These are phyloP conservation scores for Metschnikowia dekortorum DNA, from an alignment of 805 yeast genomes.

Conservation along the genomic window DNA sequence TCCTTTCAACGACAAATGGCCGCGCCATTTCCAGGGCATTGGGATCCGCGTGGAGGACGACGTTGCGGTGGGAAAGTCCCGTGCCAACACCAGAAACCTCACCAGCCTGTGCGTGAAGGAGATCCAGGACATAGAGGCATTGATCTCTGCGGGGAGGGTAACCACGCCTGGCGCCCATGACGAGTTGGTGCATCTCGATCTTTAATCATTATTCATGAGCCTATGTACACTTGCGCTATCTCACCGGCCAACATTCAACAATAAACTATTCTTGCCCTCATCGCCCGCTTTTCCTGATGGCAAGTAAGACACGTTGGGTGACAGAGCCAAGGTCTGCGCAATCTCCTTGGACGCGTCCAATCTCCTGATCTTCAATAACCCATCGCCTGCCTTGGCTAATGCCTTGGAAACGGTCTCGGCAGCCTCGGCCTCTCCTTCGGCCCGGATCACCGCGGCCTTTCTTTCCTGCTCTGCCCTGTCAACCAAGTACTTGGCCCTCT, in stretches of 20 bases:
- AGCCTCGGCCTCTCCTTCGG: conserved; percentile 99
- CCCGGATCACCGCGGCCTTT: conserved; percentile 90
- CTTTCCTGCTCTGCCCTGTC: conserved; percentile 97
- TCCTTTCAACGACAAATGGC: conserved; percentile 70
- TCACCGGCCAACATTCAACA: conserved; percentile 67
- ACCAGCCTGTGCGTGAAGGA: conserved; percentile 87
- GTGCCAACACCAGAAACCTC: conserved; percentile 47
- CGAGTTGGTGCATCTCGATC: conserved; percentile 29
- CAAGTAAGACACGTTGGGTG: conserved; percentile 84
- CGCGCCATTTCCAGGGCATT: conserved; percentile 75
- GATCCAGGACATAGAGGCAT: conserved; percentile 69
- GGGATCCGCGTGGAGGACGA: conserved; percentile 97
- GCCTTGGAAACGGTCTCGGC: conserved; percentile 95
- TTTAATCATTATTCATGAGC: conserved; percentile 14
- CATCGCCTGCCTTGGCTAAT: conserved; percentile 91
- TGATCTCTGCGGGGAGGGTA: conserved; percentile 53
- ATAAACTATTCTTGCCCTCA: conserved; percentile 48
- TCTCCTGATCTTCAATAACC: conserved; percentile 87
- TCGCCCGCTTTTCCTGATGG: conserved; percentile 52
- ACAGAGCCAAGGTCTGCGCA: conserved; percentile 78
- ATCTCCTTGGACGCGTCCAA: conserved; percentile 96
- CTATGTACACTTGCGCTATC: neutral
- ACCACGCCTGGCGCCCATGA: conserved; percentile 43
- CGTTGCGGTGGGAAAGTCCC: conserved; percentile 67
- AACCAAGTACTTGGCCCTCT: conserved; percentile 79